These are phyloP conservation scores for Circinella umbellata DNA, from an alignment of 371 early-diverging fungal genomes.

Conservation along the genomic window DNA sequence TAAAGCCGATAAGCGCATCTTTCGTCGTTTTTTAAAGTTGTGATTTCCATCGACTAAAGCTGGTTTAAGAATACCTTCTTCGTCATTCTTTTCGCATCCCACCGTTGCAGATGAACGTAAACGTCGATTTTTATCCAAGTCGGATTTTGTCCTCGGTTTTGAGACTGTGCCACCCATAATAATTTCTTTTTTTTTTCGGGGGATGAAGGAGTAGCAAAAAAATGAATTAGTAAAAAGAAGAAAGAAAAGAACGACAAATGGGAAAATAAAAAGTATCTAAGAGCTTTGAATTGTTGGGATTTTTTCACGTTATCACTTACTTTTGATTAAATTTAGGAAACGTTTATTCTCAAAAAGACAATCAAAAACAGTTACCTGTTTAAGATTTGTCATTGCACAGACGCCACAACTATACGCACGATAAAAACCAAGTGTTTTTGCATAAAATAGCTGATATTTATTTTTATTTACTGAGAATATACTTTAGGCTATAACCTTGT, in stretches of 20 bases:
- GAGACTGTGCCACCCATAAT: conserved; percentile 8
- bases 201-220: neutral
- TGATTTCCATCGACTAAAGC: neutral
- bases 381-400: neutral
- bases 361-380: neutral
- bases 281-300: neutral
- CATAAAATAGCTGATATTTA: no score
- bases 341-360: neutral
- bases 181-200: neutral
- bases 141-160: neutral
- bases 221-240: neutral
- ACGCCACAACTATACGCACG: conserved; percentile 11
- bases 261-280: neutral
- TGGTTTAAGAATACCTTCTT: neutral
- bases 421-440: neutral
- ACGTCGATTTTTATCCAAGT: neutral
- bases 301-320: neutral
- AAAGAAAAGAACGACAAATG: neutral
- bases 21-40: neutral
- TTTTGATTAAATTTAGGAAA: neutral
- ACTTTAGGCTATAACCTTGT: no score
- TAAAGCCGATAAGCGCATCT: neutral
- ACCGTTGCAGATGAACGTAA: neutral
- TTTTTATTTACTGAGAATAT: no score
- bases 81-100: neutral